Conservation (phyloP, 371 early-diverging fungal species). For the Actinomortierella ambigua region DNA sequence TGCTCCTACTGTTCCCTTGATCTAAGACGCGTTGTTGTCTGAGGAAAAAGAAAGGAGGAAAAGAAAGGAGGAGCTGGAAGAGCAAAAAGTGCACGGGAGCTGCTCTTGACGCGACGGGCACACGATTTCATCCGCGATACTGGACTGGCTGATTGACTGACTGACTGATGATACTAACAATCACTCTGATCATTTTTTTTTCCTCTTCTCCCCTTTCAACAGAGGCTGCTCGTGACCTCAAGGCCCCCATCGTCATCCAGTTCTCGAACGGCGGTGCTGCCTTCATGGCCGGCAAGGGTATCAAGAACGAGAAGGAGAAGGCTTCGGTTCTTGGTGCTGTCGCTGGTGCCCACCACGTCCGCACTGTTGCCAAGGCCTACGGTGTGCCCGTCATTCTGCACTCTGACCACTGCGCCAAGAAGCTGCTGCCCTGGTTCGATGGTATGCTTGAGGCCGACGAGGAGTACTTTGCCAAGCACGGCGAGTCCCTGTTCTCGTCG, state of each 20-base stretch:
- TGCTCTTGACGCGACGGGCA: too few species aligned
- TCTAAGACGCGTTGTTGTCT: too few species aligned
- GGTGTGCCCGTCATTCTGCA: conserved; percentile 89
- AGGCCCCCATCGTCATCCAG: conserved; percentile 91
- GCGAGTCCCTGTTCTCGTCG: conserved; percentile 92
- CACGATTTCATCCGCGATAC: too few species aligned
- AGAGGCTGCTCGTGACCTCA: conserved; percentile 90
- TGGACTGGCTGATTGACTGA: background rate
- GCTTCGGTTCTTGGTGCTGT: conserved; percentile 89
- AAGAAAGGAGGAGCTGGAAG: background rate
- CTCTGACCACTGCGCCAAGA: conserved; percentile 95
- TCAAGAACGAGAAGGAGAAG: conserved; percentile 84
- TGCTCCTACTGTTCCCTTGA: too few species aligned
- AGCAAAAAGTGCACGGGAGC: too few species aligned
- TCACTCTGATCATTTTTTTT: background rate
- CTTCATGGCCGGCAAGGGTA: conserved; percentile 89
- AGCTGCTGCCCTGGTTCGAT: conserved; percentile 94
- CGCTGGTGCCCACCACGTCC: conserved; percentile 89
- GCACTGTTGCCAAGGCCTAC: conserved; percentile 85
- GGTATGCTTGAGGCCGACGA: conserved; percentile 93
- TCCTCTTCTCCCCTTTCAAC: background rate
- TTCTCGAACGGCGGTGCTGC: conserved; percentile 92
- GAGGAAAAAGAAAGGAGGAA: background rate
- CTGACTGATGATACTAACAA: background rate
- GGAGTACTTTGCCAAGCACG: conserved; percentile 85